Conservation (phyloP, 345 rosid species). For the Brassica juncea region DNA sequence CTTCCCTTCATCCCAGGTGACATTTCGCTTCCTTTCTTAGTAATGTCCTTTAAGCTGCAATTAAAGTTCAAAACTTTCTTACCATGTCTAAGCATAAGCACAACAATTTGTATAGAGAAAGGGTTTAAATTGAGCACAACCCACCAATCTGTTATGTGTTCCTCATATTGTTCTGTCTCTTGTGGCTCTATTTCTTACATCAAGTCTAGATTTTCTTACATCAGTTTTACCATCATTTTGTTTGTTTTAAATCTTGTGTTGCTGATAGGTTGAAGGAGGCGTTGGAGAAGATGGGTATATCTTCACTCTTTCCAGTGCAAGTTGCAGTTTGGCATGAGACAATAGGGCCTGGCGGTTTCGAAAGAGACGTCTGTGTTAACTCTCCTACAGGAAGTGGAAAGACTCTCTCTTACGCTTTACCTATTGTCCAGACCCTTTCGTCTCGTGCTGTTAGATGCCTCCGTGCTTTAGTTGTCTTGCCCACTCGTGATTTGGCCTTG, state of each 20-base stretch:
- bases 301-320: constrained; percentile 80
- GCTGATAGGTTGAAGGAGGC: constrained; percentile 63
- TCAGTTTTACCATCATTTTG: neutral
- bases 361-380: constrained; percentile 84
- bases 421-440: constrained; percentile 73
- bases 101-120: neutral
- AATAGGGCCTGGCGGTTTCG: constrained; percentile 81
- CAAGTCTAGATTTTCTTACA: too few relatives aligned
- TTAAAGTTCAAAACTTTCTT: neutral
- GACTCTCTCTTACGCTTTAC: constrained; percentile 88
- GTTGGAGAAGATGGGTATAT: constrained; percentile 60
- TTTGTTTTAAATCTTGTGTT: neutral
- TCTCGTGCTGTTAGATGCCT: constrained; percentile 68
- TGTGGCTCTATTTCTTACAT: neutral
- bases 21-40: neutral
- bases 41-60: neutral
- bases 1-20: constrained; percentile 80
- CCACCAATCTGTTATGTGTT: neutral
- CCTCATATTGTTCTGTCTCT: neutral
- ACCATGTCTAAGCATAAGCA: neutral
- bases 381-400: constrained; percentile 97
- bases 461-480: constrained; percentile 90
- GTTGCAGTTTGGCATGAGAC: constrained; percentile 95
- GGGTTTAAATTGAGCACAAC: neutral
- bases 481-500: constrained; percentile 91